Evolutionary conservation across 371 early-diverging fungal species (phyloP), one percentile per base, ranked within the genome.

Genomic region (Funneliformis caledonium): DNA sequence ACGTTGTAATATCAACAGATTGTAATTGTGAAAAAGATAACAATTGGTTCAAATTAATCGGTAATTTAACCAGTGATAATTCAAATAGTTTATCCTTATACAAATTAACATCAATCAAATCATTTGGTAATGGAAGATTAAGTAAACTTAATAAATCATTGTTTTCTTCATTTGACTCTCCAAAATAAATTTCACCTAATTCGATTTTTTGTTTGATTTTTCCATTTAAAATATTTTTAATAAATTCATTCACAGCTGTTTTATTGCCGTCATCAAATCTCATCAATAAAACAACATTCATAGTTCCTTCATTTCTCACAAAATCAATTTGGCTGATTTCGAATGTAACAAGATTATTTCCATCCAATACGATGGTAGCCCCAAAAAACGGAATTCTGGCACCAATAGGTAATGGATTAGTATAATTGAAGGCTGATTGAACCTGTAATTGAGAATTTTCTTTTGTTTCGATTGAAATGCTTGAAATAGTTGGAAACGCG

Each of bases 41-140:
- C 14, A 64, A 64, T 64, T 64, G 31, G 26, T 64, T 26, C 26
- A 64, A 31, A 64, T 26, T 33, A 64, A 64, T 22, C 26, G 64
- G 64, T 64, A 64, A 64, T n/a, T 64, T 64, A 19, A 64, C 26
- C 26, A 33, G 64, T 64, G 64, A 64, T 64, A 64, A 6, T 64
- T 64, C 64, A 12, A 64, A 26, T 64, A 64, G 11, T 64, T 64
- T 64, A 31, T 64, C 26, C 22, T 31, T 64, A 5, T 11, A 31
- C 9, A 26, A 12, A 9, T 64, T 33, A 31, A 64, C 19, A 14
- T 64, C 33, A 12, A 64, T 4, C 12, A 64, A 31, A 31, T 64
- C 64, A 10, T 12, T 64, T 64, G 64, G 64, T 64, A 64, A 12
- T 31, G 22, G 22, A 31, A 64, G 64, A 19, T 0, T 31, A 12